Base-by-base conservation (phyloP, 257 asterid species). In the Solanum okadae region DNA sequence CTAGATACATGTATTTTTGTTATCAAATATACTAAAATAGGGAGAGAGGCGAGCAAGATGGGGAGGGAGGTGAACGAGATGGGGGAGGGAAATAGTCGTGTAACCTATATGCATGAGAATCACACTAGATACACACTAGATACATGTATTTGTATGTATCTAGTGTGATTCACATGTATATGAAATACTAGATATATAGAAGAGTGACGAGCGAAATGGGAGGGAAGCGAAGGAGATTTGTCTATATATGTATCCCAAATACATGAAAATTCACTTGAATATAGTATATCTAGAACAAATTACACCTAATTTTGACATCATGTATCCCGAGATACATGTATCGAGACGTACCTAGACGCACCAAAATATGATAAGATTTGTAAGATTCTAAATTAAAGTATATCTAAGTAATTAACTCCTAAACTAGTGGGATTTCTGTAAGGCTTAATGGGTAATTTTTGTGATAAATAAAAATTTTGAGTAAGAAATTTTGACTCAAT, bases 351-450 rank as follows among this genome's bases (percentile, higher is more conserved):
- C 2, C 65, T 1, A 20, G 4, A 56, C 25, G 11, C 65, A 56
- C 25, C 65, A 56, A 2, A 56, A 56, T 49, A 49, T 56, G 2
- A 56, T 56, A 56, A 56, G 0, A 7, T 56, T 56, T 20, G 25
- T 56, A 20, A 56, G 10, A 56, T 20, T 56, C 1, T 1, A 56
- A 20, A 56, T 0, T 18, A 20, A 56, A 56, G 1, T 20, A 4
- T 20, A 18, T 3, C n/a, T 7, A 56, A 56, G 5, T 56, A 56
- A 20, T 6, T 56, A 18, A 18, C 10, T 56, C 63, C n/a, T 56
- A 18, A 56, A 56, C 9, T 6, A 18, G 63, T 56, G 65, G 0
- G 0, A 56, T 18, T 6, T 18, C 0, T 1, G 9, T 1, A 56
- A 56, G 4, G 63, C n/a, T 52, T 52, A 52, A 52, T 52, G 63